A percentile compares a stretch with the other conserved stretches of the same genome.
Evolutionary conservation across 2,329 filamentous ascomycete genomes (phyloP).

Genomic region (Pseudopyricularia cyperi): DNA sequence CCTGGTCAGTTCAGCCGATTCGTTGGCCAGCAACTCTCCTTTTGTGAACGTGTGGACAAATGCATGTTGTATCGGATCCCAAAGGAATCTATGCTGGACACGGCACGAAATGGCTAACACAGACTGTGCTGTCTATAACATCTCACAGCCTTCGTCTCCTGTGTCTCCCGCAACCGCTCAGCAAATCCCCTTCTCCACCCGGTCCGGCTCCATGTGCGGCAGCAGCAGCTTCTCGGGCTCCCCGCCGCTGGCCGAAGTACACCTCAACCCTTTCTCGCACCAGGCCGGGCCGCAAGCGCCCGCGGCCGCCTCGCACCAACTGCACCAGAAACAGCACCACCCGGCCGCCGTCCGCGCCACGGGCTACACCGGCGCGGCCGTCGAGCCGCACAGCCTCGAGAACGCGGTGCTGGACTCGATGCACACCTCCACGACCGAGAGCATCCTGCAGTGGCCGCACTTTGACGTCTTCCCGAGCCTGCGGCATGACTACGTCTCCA

Average conservation of each 20-base stretch:
- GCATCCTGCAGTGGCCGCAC: conserved; percentile 36
- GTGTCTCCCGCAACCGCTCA: conserved; percentile 1
- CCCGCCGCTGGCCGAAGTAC: conserved; percentile 7
- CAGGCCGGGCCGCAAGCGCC: not conserved
- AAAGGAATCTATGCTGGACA: not conserved
- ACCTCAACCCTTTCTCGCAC: conserved; percentile 1
- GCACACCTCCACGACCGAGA: conserved; percentile 37
- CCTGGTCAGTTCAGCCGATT: conserved; percentile 17
- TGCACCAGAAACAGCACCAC: not conserved
- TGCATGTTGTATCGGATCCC: not conserved
- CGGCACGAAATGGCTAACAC: not conserved
- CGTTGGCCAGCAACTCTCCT: not conserved
- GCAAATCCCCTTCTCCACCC: not conserved
- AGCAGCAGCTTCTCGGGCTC: conserved; percentile 9
- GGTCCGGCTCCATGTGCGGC: conserved; percentile 1
- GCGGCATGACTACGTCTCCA: conserved; percentile 26
- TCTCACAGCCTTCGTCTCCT: not conserved
- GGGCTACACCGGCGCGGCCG: not conserved
- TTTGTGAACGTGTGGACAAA: not conserved
- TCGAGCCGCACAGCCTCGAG: conserved; percentile 18
- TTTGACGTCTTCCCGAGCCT: conserved; percentile 30
- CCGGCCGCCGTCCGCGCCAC: no score
- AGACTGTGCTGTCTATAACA: no score
- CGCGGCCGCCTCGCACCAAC: not conserved
- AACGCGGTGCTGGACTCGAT: conserved; percentile 36